phyloP scores from a whole-genome alignment of 2,329 filamentous ascomycete species.

The Lachnellula suecica region DNA sequence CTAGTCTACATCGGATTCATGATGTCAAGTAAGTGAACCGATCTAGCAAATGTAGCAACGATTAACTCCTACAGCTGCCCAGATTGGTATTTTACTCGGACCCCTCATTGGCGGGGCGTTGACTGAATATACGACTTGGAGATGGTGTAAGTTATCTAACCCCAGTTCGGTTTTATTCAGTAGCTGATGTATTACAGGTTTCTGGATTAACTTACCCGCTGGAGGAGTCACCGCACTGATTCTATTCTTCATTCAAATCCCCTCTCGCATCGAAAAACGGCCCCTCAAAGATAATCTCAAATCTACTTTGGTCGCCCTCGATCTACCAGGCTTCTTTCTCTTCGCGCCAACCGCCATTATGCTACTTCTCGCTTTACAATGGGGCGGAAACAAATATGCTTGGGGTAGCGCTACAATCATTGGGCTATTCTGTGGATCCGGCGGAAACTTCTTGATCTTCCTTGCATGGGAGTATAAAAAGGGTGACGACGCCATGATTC shows the following conservation, averaged over 20 bases:
- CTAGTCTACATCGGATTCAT: conserved; percentile 21
- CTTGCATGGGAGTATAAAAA: conserved; percentile 25
- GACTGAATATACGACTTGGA: conserved; percentile 35
- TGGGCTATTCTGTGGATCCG: conserved; percentile 28
- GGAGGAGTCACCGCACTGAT: conserved; percentile 35
- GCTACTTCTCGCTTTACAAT: conserved; percentile 36
- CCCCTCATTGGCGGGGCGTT: conserved; percentile 36
- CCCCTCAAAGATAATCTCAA: conserved; percentile 19
- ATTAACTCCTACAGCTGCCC: conserved; percentile 12
- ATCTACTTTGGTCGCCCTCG: conserved; percentile 21
- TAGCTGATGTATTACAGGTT: conserved; percentile 24
- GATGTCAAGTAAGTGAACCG: conserved; percentile 17
- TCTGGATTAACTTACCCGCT: conserved; percentile 43
- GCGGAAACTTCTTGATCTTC: conserved; percentile 22
- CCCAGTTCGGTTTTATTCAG: neutral
- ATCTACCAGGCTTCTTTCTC: conserved; percentile 34
- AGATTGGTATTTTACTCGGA: conserved; percentile 25
- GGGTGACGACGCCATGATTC: conserved; percentile 31
- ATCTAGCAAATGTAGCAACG: neutral
- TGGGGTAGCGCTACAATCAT: conserved; percentile 32
- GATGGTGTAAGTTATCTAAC: conserved; percentile 26
- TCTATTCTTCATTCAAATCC: conserved; percentile 37
- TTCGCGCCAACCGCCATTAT: conserved; percentile 33
- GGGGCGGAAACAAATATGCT: conserved; percentile 33
- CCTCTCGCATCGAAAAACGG: conserved; percentile 18